phyloP scores from a whole-genome alignment of 1,284 basidiomycete species.

The Flammula alnicola region DNA sequence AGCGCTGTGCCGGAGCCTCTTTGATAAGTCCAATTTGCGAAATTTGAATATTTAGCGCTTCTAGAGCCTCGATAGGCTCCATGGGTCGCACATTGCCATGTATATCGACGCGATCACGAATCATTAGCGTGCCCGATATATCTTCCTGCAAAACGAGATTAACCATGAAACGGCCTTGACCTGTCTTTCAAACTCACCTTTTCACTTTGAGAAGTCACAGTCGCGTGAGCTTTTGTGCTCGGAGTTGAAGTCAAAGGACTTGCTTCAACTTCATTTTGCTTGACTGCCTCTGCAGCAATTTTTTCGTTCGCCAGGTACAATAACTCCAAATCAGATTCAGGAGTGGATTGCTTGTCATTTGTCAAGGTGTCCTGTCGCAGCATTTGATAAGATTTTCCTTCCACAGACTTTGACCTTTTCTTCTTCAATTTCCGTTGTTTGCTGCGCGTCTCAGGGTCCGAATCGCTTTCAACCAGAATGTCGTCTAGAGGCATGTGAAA shows the following conservation, averaged over 20 bases:
- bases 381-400: too few species aligned
- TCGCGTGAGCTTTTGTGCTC: not conserved
- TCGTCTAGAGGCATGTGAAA: slow-evolving; percentile 37
- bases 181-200: slow-evolving; percentile 1
- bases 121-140: slow-evolving; percentile 42
- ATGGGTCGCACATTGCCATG: slow-evolving; percentile 70
- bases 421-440: too few species aligned
- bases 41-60: slow-evolving; percentile 58
- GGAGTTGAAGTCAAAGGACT: not conserved
- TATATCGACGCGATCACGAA: slow-evolving; percentile 81
- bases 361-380: too few species aligned
- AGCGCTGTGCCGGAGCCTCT: slow-evolving; percentile 60
- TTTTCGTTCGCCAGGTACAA: slow-evolving; percentile 39
- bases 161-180: not conserved
- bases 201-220: not conserved
- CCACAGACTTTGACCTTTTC: too few species aligned
- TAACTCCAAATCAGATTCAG: slow-evolving; percentile 30
- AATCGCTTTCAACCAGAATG: too few species aligned
- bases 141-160: slow-evolving; percentile 23
- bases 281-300: slow-evolving; percentile 24
- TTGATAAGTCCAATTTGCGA: slow-evolving; percentile 72
- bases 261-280: not conserved
- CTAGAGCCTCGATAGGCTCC: slow-evolving; percentile 65
- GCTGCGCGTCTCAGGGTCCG: too few species aligned
- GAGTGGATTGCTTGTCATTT: too few species aligned